A percentile compares a stretch with the other conserved stretches of the same genome.
Evolutionary conservation across 179 eudicot genomes (phyloP).

Genomic region (Vitellaria paradoxa): DNA sequence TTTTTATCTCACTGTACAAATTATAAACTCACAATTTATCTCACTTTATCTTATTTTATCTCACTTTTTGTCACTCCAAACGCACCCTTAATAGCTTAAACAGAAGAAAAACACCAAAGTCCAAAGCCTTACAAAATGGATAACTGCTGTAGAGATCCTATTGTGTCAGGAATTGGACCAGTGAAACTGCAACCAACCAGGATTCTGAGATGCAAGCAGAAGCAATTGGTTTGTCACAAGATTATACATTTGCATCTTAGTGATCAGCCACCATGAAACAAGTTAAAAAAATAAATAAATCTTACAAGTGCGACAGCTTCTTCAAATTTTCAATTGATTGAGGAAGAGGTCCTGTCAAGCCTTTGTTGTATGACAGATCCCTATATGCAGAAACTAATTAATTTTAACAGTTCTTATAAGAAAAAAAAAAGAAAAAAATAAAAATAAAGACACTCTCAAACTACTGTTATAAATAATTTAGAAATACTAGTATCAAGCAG

Average conservation of each 20-base stretch:
- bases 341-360: slow-evolving; percentile 25
- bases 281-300: neutral
- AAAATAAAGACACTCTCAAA: neutral
- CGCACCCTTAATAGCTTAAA: neutral
- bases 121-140: slow-evolving; percentile 35
- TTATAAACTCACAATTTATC: no score
- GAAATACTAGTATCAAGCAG: neutral
- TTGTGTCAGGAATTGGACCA: neutral
- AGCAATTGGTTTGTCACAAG: neutral
- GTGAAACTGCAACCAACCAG: neutral
- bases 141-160: slow-evolving; percentile 30
- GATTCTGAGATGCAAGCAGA: slow-evolving; percentile 32
- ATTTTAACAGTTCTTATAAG: neutral
- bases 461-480: neutral
- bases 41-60: no score
- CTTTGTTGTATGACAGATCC: slow-evolving; percentile 72
- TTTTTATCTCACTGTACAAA: no score
- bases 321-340: neutral
- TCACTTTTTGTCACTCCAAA: no score
- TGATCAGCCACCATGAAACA: neutral
- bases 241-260: neutral
- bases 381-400: slow-evolving; percentile 29
- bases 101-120: no score
- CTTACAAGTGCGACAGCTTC: neutral
- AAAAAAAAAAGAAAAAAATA: neutral